Base-by-base conservation (phyloP, 2,329 filamentous ascomycete species). In the Colletotrichum sublineola region DNA sequence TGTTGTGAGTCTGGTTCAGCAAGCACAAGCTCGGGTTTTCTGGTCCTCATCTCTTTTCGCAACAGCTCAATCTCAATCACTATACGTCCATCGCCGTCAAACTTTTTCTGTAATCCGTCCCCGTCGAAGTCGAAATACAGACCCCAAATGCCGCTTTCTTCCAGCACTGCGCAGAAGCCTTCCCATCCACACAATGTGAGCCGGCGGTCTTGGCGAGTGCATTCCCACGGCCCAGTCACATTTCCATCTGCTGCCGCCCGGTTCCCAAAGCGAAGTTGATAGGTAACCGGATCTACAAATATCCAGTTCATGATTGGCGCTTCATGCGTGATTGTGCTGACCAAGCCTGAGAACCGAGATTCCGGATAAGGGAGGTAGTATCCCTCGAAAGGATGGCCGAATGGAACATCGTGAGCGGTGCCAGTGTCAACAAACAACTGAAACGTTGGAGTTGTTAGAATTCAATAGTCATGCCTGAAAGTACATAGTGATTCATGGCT, bases 301-400 rank as follows among this genome's bases (percentile, higher is more conserved):
- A 87, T 83, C 85, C 85, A 87, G 76, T 87, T 87, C 75, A 87
- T 79, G 75, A 86, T 82, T 1, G 85, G 85, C 20, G 85, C 83
- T 14, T 83, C 84, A 62, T 86, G 82, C 20, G 82, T 84, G 55
- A 87, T 86, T 8, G 84, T 86, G 63, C 83, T 86, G 33, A 87
- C 85, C 2, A 87, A 77, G 4, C 85, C 85, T 40, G 85, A 82
- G 53, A 84, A 82, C 36, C 78, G 69, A n/a, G 82, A 75, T 29
- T 88, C 88, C 5, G 88, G 88, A 73, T 89, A 90, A 1, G 88
- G 87, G 18, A 90, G 80, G 74, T 85, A 90, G 76, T 90, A 90
- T 29, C 88, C 88, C 3, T 86, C 83, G 74, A 89, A 90, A 0
- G 86, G 84, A 75, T 90, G 87, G 4, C 86, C 84, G 61, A 80